Percentiles rank a stretch among this genome's conserved stretches.
These are phyloP conservation scores for Phoma sp. DNA, from an alignment of 2,329 filamentous ascomycete species.

Conservation along the genomic window DNA sequence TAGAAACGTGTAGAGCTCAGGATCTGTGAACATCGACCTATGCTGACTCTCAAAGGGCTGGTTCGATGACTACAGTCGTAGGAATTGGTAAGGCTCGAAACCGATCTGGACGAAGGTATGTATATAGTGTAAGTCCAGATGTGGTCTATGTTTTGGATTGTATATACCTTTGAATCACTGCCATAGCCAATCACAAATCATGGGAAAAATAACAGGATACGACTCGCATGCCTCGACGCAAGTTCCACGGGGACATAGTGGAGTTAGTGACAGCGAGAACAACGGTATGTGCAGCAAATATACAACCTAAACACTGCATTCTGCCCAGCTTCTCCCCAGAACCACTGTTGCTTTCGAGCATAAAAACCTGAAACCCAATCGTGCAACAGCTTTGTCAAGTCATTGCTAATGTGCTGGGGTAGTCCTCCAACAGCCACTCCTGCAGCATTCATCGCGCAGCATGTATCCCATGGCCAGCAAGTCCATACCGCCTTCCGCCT, in stretches of 20 bases:
- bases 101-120: too few relatives aligned
- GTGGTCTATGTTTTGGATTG: too few relatives aligned
- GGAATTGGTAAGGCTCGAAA: background rate
- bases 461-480: slow-evolving; percentile 23
- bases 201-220: slow-evolving; percentile 16
- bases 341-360: background rate
- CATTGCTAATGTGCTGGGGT: background rate
- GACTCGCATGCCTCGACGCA: slow-evolving; percentile 11
- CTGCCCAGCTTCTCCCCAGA: too few relatives aligned
- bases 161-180: too few relatives aligned
- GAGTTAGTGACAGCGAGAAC: slow-evolving; percentile 11
- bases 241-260: slow-evolving; percentile 13
- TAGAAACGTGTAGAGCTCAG: background rate
- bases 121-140: too few relatives aligned
- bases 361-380: too few relatives aligned
- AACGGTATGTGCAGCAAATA: slow-evolving; percentile 12
- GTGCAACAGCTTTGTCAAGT: background rate
- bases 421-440: slow-evolving; percentile 21
- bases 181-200: background rate
- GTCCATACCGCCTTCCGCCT: slow-evolving; percentile 12
- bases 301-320: too few relatives aligned
- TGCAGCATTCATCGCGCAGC: slow-evolving; percentile 20
- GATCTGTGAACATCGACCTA: background rate
- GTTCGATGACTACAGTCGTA: slow-evolving; percentile 15
- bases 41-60: background rate